Conservation (phyloP, 2,329 filamentous ascomycete genomes). For the Thelonectria discophora region DNA sequence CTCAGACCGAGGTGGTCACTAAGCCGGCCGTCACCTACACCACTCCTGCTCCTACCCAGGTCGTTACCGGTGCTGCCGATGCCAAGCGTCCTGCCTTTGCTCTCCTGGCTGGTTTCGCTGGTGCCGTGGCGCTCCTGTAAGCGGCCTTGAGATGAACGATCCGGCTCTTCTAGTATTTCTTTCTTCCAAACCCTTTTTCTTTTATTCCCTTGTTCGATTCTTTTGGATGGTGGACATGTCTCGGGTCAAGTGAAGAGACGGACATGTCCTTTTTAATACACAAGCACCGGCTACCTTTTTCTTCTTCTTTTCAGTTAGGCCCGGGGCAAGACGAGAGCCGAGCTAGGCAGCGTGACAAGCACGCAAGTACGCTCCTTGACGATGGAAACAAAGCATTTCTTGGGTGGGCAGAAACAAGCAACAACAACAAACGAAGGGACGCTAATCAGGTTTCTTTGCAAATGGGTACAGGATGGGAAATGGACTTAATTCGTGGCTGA, state of each 20-base stretch:
- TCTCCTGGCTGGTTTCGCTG: conserved; percentile 50
- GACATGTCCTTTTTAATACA: conserved; percentile 2
- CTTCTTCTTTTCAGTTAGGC: background rate
- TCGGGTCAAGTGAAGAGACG: background rate
- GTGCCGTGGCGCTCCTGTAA: conserved; percentile 51
- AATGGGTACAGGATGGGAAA: conserved; percentile 1
- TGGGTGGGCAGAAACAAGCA: background rate
- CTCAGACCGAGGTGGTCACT: conserved; percentile 38
- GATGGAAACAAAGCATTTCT: conserved; percentile 7
- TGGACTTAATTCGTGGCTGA: background rate
- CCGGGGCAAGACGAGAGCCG: background rate
- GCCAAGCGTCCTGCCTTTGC: conserved; percentile 48
- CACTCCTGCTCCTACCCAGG: conserved; percentile 30
- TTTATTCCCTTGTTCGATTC: conserved; percentile 1
- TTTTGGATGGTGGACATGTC: conserved; percentile 1
- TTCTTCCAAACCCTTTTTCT: background rate
- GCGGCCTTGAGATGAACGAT: background rate
- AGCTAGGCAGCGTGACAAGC: conserved; percentile 3
- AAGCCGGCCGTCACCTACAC: conserved; percentile 36
- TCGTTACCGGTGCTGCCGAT: conserved; percentile 45
- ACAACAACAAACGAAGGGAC: no score
- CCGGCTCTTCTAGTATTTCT: background rate
- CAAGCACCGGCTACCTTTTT: background rate
- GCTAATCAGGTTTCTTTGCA: background rate
- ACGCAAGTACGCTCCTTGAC: conserved; percentile 11